A percentile compares a stretch with the other conserved stretches of the same genome.
Evolutionary conservation across 2,329 filamentous ascomycete genomes (phyloP).

Genomic region (Ceratocystis diversiconidia): DNA sequence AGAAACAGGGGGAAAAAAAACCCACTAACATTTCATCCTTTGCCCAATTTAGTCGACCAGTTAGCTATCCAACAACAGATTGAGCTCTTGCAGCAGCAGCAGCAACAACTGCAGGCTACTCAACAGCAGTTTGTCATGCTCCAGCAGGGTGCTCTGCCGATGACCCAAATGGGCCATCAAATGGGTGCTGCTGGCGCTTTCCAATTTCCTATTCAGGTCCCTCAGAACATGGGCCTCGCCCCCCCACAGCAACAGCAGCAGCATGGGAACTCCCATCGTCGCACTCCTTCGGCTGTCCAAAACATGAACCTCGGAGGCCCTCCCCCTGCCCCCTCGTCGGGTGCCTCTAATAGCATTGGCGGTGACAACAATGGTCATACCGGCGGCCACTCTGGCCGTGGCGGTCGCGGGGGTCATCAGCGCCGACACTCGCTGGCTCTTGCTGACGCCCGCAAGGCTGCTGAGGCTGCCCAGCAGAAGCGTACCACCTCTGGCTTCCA

Average conservation of each 20-base stretch:
- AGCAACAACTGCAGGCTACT: conserved; percentile 91
- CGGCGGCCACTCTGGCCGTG: conserved; percentile 53
- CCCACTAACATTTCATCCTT: not conserved
- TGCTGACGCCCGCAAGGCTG: conserved; percentile 93
- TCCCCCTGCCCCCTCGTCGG: conserved; percentile 82
- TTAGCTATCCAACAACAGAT: conserved; percentile 96
- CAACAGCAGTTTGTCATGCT: conserved; percentile 97
- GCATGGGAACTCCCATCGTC: conserved; percentile 76
- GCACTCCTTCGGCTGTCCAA: conserved; percentile 92
- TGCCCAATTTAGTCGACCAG: conserved; percentile 62
- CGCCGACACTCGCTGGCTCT: conserved; percentile 88
- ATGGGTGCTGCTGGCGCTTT: conserved; percentile 70
- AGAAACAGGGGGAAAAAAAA: not conserved
- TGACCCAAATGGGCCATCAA: conserved; percentile 57
- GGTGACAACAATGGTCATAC: conserved; percentile 45
- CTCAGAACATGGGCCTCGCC: conserved; percentile 51
- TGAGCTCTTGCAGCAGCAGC: conserved; percentile 90
- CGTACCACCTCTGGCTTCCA: conserved; percentile 87
- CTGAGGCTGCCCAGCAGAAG: conserved; percentile 92
- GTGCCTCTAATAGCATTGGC: conserved; percentile 77
- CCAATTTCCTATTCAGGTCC: conserved; percentile 72
- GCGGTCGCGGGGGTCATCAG: conserved; percentile 73
- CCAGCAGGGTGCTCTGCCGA: conserved; percentile 81
- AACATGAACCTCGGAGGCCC: conserved; percentile 72
- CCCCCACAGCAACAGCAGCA: conserved; percentile 63